These are phyloP conservation scores for Closterium sp. DNA, from an alignment of 139 green algal genomes.

Conservation along the genomic window DNA sequence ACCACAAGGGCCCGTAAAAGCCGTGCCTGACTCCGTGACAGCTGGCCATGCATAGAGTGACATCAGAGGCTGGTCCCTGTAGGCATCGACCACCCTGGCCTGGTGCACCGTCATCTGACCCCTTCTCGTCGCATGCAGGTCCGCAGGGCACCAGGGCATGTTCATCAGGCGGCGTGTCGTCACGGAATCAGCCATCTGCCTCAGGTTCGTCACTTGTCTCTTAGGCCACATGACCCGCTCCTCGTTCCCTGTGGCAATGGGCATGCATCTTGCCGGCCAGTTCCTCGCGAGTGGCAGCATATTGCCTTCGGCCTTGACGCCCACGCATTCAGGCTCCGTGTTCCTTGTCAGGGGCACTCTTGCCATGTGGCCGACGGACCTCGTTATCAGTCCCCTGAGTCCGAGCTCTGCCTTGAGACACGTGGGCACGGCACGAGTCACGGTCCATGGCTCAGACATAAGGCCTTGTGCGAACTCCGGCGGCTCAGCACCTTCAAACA, in stretches of 20 bases:
- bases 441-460: neutral
- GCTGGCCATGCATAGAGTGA: neutral
- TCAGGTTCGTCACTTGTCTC: neutral
- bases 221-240: neutral
- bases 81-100: neutral
- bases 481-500: neutral
- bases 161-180: neutral
- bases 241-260: no score
- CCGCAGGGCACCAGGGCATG: neutral
- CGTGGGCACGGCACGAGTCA: no score
- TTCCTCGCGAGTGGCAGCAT: neutral
- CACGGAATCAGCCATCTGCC: neutral
- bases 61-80: neutral
- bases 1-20: no score
- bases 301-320: neutral
- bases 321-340: neutral
- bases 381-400: neutral
- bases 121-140: neutral
- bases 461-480: neutral
- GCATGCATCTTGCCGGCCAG: no score
- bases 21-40: neutral
- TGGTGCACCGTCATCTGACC: neutral
- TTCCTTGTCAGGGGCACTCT: neutral
- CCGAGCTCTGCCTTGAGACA: no score
- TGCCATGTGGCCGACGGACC: neutral